Percentiles rank a stretch among this genome's conserved stretches.
Evolutionary conservation across 2,329 filamentous ascomycete species (phyloP).

Genomic region (Venturiaceae sp.): DNA sequence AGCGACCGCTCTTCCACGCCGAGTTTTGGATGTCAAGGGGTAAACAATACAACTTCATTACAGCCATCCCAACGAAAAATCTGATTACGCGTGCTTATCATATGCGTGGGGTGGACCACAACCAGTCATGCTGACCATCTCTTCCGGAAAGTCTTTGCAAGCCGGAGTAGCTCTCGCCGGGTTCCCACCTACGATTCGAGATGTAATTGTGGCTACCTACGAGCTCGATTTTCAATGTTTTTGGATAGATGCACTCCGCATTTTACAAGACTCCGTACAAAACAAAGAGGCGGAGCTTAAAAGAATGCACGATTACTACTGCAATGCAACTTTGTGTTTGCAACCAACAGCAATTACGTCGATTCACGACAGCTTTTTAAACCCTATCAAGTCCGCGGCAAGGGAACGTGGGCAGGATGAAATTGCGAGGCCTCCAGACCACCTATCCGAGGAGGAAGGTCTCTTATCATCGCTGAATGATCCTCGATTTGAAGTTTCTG

Average conservation of each 20-base stretch:
- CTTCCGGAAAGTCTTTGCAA: background rate
- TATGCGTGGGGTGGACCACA: background rate
- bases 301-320: too few relatives aligned
- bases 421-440: too few relatives aligned
- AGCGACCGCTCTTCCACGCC: background rate
- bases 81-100: background rate
- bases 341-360: too few relatives aligned
- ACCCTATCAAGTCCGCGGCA: too few relatives aligned
- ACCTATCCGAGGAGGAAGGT: too few relatives aligned
- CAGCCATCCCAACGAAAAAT: background rate
- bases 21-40: background rate
- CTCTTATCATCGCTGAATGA: too few relatives aligned
- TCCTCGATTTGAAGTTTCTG: too few relatives aligned
- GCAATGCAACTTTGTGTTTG: too few relatives aligned
- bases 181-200: background rate
- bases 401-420: too few relatives aligned
- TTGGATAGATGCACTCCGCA: background rate
- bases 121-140: background rate
- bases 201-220: background rate
- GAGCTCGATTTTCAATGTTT: background rate
- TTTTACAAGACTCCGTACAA: too few relatives aligned
- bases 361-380: too few relatives aligned
- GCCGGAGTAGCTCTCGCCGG: background rate
- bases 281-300: too few relatives aligned
- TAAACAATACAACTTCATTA: background rate